A percentile compares a stretch with the other conserved stretches of the same genome.
These are phyloP conservation scores for Batkoa obscura DNA, from an alignment of 371 early-diverging fungal genomes.

Conservation along the genomic window DNA sequence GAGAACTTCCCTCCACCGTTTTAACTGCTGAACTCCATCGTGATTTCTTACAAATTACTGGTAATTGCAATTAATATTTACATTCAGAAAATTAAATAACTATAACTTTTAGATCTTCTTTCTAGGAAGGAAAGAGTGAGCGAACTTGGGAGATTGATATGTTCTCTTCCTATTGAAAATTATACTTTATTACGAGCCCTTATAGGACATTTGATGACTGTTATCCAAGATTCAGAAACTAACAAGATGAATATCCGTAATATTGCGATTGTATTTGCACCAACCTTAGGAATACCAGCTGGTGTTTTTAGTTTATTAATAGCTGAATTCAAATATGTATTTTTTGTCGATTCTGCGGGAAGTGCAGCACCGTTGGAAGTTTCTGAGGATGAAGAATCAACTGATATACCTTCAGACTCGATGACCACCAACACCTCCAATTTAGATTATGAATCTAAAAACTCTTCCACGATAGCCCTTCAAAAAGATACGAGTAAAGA, in stretches of 20 bases:
- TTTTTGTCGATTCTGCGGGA: slow-evolving; percentile 16
- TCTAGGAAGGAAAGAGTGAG: slow-evolving; percentile 47
- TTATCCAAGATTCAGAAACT: slow-evolving; percentile 53
- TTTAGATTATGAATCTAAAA: too few relatives aligned
- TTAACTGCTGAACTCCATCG: slow-evolving; percentile 55
- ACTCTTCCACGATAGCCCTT: too few relatives aligned
- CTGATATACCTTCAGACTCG: too few relatives aligned
- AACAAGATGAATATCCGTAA: slow-evolving; percentile 92
- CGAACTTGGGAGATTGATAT: slow-evolving; percentile 58
- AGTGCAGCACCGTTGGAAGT: slow-evolving; percentile 11
- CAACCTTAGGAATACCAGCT: slow-evolving; percentile 80
- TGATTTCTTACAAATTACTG: slow-evolving; percentile 56
- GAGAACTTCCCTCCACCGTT: slow-evolving; percentile 72
- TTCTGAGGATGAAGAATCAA: too few relatives aligned
- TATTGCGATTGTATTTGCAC: slow-evolving; percentile 86
- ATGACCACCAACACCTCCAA: too few relatives aligned
- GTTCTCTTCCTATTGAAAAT: slow-evolving; percentile 61
- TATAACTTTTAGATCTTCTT: too few relatives aligned
- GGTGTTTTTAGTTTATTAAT: slow-evolving; percentile 72
- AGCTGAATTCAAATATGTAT: slow-evolving; percentile 72
- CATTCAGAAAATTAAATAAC: background rate
- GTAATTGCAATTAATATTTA: too few relatives aligned
- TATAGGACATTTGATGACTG: slow-evolving; percentile 71
- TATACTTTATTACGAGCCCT: slow-evolving; percentile 74
- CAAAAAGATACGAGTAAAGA: too few relatives aligned